Base-by-base conservation (phyloP, 1,139 yeast species). In the Saccharomyces hybrid region DNA sequence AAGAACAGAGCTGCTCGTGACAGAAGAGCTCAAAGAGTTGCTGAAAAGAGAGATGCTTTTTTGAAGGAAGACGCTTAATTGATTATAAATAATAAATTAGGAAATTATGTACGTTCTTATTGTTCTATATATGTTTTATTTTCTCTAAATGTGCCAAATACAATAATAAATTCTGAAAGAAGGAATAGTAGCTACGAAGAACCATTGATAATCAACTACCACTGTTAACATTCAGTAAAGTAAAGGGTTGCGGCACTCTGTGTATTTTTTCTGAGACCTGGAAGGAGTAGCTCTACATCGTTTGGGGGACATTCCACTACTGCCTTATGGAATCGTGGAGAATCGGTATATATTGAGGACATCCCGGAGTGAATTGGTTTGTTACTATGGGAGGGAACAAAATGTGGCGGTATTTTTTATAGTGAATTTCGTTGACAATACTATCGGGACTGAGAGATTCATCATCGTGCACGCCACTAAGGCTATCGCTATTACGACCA, bases 1-100 rank as follows among this genome's bases (percentile, higher is more conserved):
- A 93, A 95, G 83, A 93, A 91, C 95, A 87, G 87, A 80, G 97
- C 97, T 81, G 97, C 98, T 73, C 89, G 99, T 81, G 97, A 88
- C 78, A 90, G 99, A 88, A 91, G 98, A 88, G 88, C 86, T 77
- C 95, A 88, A 80, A 93, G 99, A 83, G 78, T 89, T 72, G 85
- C 87, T 76, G 99, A 90, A 81, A 93, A 93, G 96, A 88, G 93
- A 80, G 97, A 91, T 75, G 97, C 97, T 80, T 84, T 90, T 73
- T 79, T 84, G 71, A 77, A 74, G 69, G 78, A 73, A 65, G 77
- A 75, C 60, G 75, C 76, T 68, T 73, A 73, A 71, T 57, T 62
- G 51, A 57, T 59, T 42, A 49, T 52, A 52, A 50, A 47, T 54
- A 54, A 42, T 48, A 44, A 51, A 46, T 48, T 51, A 38, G 11